These are phyloP conservation scores for Moesziomyces sp. DNA, from an alignment of 1,284 basidiomycete species.

Conservation along the genomic window DNA sequence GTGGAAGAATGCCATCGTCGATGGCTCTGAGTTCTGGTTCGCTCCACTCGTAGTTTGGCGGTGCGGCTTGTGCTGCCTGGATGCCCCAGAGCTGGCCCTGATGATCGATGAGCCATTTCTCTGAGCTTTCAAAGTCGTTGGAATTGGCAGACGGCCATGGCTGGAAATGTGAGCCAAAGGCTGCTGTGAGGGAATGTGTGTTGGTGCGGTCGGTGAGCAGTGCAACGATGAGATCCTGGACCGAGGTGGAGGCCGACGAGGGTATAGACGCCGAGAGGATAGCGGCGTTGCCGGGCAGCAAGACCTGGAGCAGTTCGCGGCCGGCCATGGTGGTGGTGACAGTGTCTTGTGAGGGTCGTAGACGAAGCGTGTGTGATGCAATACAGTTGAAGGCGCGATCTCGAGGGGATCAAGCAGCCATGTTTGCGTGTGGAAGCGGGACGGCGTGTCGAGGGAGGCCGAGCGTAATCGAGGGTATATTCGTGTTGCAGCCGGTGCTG, in stretches of 20 bases:
- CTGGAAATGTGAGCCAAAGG: conserved; percentile 51
- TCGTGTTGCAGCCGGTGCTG: too few relatives aligned
- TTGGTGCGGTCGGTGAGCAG: conserved; percentile 51
- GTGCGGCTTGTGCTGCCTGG: conserved; percentile 39
- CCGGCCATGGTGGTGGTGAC: conserved; percentile 23
- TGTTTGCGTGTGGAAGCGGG: background rate
- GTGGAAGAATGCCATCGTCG: conserved; percentile 38
- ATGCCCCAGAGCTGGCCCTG: conserved; percentile 51
- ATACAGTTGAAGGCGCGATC: background rate
- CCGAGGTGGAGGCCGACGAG: conserved; percentile 24
- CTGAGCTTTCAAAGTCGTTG: conserved; percentile 42
- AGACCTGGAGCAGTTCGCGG: conserved; percentile 51
- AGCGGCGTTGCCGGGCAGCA: conserved; percentile 50
- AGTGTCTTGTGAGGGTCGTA: background rate
- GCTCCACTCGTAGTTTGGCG: conserved; percentile 53
- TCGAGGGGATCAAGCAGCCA: background rate
- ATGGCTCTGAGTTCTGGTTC: conserved; percentile 42
- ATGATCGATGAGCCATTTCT: conserved; percentile 51
- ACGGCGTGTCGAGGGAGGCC: background rate
- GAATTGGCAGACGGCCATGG: conserved; percentile 41
- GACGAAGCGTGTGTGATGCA: background rate
- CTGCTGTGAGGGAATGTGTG: conserved; percentile 25
- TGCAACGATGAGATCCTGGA: conserved; percentile 41
- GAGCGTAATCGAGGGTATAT: too few relatives aligned
- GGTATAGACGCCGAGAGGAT: conserved; percentile 51